Evolutionary conservation across 805 yeast genomes (phyloP).

Genomic region (Candida wancherniae): DNA sequence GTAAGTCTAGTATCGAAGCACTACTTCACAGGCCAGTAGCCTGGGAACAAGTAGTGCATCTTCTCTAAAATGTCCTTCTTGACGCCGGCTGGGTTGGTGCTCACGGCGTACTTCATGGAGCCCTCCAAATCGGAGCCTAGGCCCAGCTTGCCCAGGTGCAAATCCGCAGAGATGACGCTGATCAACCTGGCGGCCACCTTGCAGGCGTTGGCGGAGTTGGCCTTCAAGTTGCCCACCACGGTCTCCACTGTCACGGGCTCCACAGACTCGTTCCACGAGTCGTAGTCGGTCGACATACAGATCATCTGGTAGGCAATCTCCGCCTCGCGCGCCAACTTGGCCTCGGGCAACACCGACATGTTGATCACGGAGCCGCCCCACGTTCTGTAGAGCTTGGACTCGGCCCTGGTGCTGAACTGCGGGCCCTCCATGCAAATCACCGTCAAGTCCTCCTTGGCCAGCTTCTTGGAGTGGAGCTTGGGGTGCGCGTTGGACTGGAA

Average conservation of each 20-base stretch:
- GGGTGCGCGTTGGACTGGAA: constrained; percentile 36
- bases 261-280: constrained; percentile 94
- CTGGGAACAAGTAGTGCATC: constrained; percentile 86
- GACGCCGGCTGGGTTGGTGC: constrained; percentile 71
- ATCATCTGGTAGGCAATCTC: constrained; percentile 96
- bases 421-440: constrained; percentile 99
- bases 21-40: constrained; percentile 61
- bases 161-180: constrained; percentile 57
- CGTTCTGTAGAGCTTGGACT: constrained; percentile 74
- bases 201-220: constrained; percentile 85
- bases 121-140: constrained; percentile 72
- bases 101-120: constrained; percentile 73
- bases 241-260: constrained; percentile 98
- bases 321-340: constrained; percentile 94
- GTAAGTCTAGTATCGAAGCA: too few relatives aligned
- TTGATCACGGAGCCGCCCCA: constrained; percentile 96
- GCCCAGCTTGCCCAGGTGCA: constrained; percentile 44
- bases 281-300: constrained; percentile 98
- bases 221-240: constrained; percentile 83
- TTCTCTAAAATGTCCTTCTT: constrained; percentile 68
- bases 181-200: constrained; percentile 66
- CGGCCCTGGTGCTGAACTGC: constrained; percentile 95
- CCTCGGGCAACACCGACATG: constrained; percentile 97
- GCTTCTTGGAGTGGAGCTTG: constrained; percentile 57
- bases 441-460: constrained; percentile 68